Evolutionary conservation across 1,284 basidiomycete species (phyloP).

Genomic region (Naganishia albida): DNA sequence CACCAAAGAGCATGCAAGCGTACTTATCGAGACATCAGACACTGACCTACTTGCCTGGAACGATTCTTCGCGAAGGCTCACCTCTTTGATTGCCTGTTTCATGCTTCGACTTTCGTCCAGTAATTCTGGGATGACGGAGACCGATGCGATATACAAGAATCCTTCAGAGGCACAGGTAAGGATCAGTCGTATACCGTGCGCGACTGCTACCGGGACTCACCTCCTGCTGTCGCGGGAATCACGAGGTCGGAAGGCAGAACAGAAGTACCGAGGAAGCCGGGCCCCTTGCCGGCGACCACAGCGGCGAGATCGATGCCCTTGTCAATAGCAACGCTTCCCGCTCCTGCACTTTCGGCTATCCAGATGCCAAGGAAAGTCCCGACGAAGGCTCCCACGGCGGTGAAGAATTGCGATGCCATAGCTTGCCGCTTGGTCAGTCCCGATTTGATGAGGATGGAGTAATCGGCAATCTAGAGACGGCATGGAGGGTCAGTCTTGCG

Average conservation of each 20-base stretch:
- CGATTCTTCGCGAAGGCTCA: conserved; percentile 40
- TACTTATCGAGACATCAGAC: conserved; percentile 60
- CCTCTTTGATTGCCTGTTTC: conserved; percentile 81
- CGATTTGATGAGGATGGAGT: conserved; percentile 82
- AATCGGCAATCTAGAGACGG: conserved; percentile 70
- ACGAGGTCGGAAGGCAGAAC: conserved; percentile 75
- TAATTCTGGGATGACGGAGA: conserved; percentile 82
- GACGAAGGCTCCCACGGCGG: conserved; percentile 84
- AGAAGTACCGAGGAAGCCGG: conserved; percentile 79
- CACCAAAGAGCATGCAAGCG: conserved; percentile 81
- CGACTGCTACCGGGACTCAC: conserved; percentile 45
- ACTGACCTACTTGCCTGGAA: background rate
- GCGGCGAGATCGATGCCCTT: conserved; percentile 37
- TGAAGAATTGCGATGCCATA: conserved; percentile 86
- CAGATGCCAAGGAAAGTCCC: conserved; percentile 87
- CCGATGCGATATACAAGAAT: conserved; percentile 88
- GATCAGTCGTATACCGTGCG: background rate
- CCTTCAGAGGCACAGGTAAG: conserved; percentile 53
- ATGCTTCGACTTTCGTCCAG: conserved; percentile 80
- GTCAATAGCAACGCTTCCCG: conserved; percentile 32
- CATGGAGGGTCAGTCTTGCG: background rate
- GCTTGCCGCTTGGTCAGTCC: conserved; percentile 85
- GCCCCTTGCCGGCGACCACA: conserved; percentile 59
- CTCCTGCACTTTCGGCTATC: conserved; percentile 61
- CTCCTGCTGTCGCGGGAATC: conserved; percentile 80